Evolutionary conservation across 1,139 yeast genomes (phyloP), one percentile per base, ranked within the genome.

Genomic region (Lodderomyces beijingensis): DNA sequence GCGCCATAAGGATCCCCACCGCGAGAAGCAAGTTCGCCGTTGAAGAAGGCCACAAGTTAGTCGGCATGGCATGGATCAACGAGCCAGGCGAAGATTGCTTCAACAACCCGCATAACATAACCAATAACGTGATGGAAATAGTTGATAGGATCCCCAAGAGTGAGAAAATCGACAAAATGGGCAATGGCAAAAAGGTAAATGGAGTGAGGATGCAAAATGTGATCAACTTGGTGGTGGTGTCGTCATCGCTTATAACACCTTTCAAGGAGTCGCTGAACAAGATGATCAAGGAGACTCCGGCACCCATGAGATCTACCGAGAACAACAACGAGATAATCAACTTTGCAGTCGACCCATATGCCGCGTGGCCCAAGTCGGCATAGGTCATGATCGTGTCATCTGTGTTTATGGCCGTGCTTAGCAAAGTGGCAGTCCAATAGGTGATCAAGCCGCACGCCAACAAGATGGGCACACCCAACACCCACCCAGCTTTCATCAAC

Each of bases 331-430:
- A 62, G 27, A 69, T 68, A 19, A 65, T 38, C 27, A 67, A 49
- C 42, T 67, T 68, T 5, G 74, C 74, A 4, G 48, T 43, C 1
- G 70, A 53, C 0, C 74, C 74, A 53, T 79, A 83, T 1, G 91
- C 80, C 4, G 85, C 88, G 46, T 74, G 79, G 5, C 89, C 93
- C 45, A 85, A 65, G 55, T 88, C 96, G 4, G 95, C 95, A 54
- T 88, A 89, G 0, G 96, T 85, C 72, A 80, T 80, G 42, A 89
- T 65, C 1, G 89, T 77, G 7, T 70, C 74, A 52, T 86, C 89
- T 1, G 83, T 77, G 44, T 81, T 88, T 73, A 86, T 64, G 2
- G 70, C 48, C 29, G 48, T 53, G 1, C 72, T 65, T 30, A 69
- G 51, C 23, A 69, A 53, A 1, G 57, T 45, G 2, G 74, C 75